Base-by-base conservation (phyloP, 2,329 filamentous ascomycete genomes). In the Huntiella abstrusa region DNA sequence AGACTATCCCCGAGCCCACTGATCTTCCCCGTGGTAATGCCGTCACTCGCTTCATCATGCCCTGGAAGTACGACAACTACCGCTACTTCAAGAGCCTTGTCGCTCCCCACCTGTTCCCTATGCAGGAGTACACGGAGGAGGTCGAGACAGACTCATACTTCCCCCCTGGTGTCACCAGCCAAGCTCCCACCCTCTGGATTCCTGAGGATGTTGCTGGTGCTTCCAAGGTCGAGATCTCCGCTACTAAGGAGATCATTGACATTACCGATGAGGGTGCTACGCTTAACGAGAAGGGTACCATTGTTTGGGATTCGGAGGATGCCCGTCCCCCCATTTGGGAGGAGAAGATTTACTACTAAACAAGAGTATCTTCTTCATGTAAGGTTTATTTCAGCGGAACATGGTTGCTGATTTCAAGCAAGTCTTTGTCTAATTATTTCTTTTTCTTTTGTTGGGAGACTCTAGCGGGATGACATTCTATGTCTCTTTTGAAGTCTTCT, bases 211-310 rank as follows among this genome's bases (percentile, higher is more conserved):
- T 70, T 1, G 72, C 77, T 17, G 82, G 84, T 7, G 73, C 94
- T 37, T 84, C 77, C 46, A 69, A 69, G 54, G 82, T 92, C 58
- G 86, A 93, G 60, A 68, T 91, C 45, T 67, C 67, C 10, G 81
- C 91, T 54, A 82, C 81, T 1, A 67, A 67, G 53, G 74, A 71
- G 55, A 71, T 83, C 32, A 82, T 85, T 28, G 74, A 78, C 1
- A 88, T 92, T 52, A 87, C 82, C 0, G 85, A 94, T 53, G 80
- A 84, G 53, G 80, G 78, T 13, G 80, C 80, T 39, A 70, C 64
- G 43, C 62, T 88, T 4, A 77, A 77, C 52, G 77, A 80, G 54
- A 80, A 84, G 63, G 64, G 64, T 52, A 58, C 62, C 17, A 56
- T 66, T 8, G 52, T 56, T 17, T 67, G 64, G 64, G 64, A 66